A percentile compares a stretch with the other conserved stretches of the same genome.
These are phyloP conservation scores for Oidiodendron maius DNA, from an alignment of 495 filamentous ascomycete species.

Conservation along the genomic window DNA sequence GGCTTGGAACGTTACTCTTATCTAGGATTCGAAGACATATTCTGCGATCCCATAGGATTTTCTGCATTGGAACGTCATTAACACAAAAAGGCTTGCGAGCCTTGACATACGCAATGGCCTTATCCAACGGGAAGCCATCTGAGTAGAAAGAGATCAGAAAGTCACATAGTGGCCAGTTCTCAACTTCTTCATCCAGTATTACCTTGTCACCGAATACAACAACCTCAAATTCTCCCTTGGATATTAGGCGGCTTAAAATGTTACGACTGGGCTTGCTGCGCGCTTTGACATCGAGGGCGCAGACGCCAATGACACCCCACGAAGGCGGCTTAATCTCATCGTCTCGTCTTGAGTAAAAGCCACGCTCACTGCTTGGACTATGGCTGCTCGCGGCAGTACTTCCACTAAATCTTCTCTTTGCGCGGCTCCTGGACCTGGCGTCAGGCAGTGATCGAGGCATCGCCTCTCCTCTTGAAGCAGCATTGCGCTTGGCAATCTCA, in stretches of 20 bases:
- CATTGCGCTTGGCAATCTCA: conserved; percentile 28
- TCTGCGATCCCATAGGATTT: conserved; percentile 92
- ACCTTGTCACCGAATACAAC: conserved; percentile 98
- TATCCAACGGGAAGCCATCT: conserved; percentile 93
- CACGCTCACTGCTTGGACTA: conserved; percentile 54
- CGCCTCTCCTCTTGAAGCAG: conserved; percentile 18
- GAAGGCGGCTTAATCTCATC: conserved; percentile 45
- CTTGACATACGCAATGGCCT: conserved; percentile 89
- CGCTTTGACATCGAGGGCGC: conserved; percentile 92
- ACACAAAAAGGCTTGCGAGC: conserved; percentile 93
- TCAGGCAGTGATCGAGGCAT: conserved; percentile 13
- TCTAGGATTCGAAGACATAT: conserved; percentile 85
- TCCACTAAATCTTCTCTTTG: conserved; percentile 66
- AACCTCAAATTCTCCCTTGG: conserved; percentile 89
- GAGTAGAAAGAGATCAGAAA: conserved; percentile 98
- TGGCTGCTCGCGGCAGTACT: conserved; percentile 71
- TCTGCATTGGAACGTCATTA: conserved; percentile 97
- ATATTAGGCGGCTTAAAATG: conserved; percentile 85
- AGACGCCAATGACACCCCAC: conserved; percentile 74
- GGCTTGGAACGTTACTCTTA: conserved; percentile 80
- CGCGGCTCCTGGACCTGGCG: conserved; percentile 61
- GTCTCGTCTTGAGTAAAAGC: conserved; percentile 35
- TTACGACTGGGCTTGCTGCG: conserved; percentile 93
- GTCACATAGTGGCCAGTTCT: conserved; percentile 77
- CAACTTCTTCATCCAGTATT: conserved; percentile 84